Conservation (phyloP, 140 eudicot genomes). For the Senecio squalidus region DNA sequence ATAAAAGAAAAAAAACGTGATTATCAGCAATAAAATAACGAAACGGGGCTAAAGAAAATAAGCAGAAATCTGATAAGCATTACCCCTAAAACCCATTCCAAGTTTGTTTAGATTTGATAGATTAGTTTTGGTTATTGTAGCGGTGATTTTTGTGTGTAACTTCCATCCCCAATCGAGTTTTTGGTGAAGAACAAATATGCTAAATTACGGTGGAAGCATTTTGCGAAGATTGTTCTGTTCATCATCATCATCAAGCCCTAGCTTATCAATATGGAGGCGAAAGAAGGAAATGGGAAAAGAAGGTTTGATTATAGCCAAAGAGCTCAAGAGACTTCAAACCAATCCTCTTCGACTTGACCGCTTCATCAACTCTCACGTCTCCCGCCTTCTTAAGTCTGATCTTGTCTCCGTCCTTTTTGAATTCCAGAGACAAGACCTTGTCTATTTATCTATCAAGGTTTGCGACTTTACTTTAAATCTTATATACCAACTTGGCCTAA, state of each 20-base stretch:
- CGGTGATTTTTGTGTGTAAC: too few relatives aligned
- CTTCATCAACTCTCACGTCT: constrained; percentile 59
- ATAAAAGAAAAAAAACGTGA: too few relatives aligned
- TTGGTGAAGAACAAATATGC: too few relatives aligned
- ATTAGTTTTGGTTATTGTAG: too few relatives aligned
- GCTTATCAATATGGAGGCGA: constrained; percentile 92
- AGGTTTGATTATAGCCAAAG: constrained; percentile 79
- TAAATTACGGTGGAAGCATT: too few relatives aligned
- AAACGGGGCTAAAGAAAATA: too few relatives aligned
- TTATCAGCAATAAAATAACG: too few relatives aligned
- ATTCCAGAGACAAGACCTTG: constrained; percentile 89
- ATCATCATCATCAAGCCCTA: constrained; percentile 52
- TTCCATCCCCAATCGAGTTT: too few relatives aligned
- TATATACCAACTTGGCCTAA: too few relatives aligned
- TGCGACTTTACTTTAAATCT: not conserved
- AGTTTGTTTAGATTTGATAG: too few relatives aligned
- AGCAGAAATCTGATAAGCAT: too few relatives aligned
- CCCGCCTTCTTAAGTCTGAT: constrained; percentile 83
- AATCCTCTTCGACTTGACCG: constrained; percentile 67
- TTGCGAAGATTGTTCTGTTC: constrained; percentile 19
- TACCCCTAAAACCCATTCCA: too few relatives aligned
- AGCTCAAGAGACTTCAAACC: constrained; percentile 77
- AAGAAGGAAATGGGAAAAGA: constrained; percentile 90
- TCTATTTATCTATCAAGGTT: constrained; percentile 80
- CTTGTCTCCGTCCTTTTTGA: constrained; percentile 82